Conservation (phyloP, 345 rosid genomes). For the Eucalyptus tenuipes region DNA sequence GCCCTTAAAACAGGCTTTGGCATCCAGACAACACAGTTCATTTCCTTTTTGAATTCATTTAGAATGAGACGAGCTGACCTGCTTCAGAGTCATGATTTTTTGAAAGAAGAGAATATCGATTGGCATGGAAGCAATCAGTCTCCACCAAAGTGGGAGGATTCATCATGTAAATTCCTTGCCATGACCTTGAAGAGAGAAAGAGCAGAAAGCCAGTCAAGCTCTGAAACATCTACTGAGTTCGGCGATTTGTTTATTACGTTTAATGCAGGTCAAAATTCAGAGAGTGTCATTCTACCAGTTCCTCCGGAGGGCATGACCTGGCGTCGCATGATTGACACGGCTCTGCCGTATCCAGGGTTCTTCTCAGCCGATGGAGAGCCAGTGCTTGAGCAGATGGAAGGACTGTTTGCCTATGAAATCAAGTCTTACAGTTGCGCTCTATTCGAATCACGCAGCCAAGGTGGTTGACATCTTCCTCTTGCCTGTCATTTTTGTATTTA, state of each 20-base stretch:
- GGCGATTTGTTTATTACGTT: slow-evolving; percentile 58
- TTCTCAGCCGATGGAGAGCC: slow-evolving; percentile 48
- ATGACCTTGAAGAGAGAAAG: slow-evolving; percentile 36
- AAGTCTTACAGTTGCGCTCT: slow-evolving; percentile 71
- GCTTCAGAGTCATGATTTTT: slow-evolving; percentile 46
- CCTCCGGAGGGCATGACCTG: slow-evolving; percentile 47
- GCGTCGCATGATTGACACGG: slow-evolving; percentile 65
- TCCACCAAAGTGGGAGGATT: slow-evolving; percentile 76
- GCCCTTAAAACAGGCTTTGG: slow-evolving; percentile 51
- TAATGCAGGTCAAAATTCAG: slow-evolving; percentile 38
- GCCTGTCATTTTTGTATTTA: background rate
- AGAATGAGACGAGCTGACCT: slow-evolving; percentile 59
- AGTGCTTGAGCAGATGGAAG: slow-evolving; percentile 30
- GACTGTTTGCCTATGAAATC: slow-evolving; percentile 45
- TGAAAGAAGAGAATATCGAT: slow-evolving; percentile 59
- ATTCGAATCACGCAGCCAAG: slow-evolving; percentile 46
- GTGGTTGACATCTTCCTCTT: slow-evolving; percentile 2
- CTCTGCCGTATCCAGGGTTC: slow-evolving; percentile 76
- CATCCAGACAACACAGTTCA: slow-evolving; percentile 51
- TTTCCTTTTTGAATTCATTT: slow-evolving; percentile 56
- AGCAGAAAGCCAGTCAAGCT: slow-evolving; percentile 8
- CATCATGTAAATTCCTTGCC: slow-evolving; percentile 54
- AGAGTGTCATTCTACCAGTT: slow-evolving; percentile 41
- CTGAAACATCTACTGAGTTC: slow-evolving; percentile 12
- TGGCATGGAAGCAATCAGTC: slow-evolving; percentile 67